Percentiles rank a stretch among this genome's conserved stretches.
phyloP scores from a whole-genome alignment of 495 filamentous ascomycete genomes.

The Apiosordaria backusii region DNA sequence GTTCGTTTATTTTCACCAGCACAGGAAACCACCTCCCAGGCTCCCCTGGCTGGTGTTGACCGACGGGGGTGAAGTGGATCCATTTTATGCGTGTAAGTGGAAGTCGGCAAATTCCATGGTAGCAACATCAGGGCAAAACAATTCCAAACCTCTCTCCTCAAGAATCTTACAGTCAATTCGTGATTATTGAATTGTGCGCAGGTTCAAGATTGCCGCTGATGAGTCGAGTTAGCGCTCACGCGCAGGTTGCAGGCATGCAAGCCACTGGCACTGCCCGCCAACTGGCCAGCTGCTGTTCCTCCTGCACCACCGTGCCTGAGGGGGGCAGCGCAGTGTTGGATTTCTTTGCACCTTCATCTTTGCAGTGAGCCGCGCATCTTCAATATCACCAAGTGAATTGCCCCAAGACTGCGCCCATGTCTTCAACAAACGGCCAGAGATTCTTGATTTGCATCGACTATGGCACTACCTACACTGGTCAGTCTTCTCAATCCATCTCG shows the following conservation, averaged over 20 bases:
- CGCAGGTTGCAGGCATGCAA: background rate
- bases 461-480: constrained; percentile 1
- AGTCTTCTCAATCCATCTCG: background rate
- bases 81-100: background rate
- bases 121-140: background rate
- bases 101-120: background rate
- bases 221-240: background rate
- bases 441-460: background rate
- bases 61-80: background rate
- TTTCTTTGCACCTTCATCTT: background rate
- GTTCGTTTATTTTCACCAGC: background rate
- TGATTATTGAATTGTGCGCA: background rate
- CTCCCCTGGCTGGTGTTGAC: background rate
- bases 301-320: too few species aligned
- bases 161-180: background rate
- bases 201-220: background rate
- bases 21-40: background rate
- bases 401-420: background rate
- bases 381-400: too few species aligned
- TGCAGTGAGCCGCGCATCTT: background rate
- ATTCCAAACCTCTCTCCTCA: background rate
- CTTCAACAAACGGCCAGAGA: background rate
- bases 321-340: too few species aligned
- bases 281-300: background rate
- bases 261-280: background rate